These are phyloP conservation scores for Rhizophora apiculata DNA, from an alignment of 345 rosid genomes.

Conservation along the genomic window DNA sequence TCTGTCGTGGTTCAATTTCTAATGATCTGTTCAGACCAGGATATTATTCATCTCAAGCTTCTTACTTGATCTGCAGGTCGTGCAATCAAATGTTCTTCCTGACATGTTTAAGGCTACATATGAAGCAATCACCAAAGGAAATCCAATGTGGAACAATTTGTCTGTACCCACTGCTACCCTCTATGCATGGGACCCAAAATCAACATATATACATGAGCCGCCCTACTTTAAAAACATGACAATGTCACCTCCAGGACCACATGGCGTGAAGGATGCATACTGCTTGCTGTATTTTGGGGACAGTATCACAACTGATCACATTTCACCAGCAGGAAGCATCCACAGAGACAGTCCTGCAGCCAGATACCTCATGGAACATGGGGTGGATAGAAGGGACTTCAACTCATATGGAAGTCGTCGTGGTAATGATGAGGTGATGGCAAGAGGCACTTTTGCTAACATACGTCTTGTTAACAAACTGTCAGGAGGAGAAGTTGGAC, in stretches of 20 bases:
- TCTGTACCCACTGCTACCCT: conserved; percentile 61
- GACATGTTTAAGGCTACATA: conserved; percentile 93
- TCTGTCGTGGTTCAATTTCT: conserved; percentile 12
- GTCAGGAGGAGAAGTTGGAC: conserved; percentile 85
- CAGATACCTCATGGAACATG: conserved; percentile 67
- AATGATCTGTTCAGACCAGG: not conserved
- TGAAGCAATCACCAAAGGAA: conserved; percentile 76
- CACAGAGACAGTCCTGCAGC: conserved; percentile 95
- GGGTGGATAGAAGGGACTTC: conserved; percentile 77
- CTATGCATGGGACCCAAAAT: conserved; percentile 76
- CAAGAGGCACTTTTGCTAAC: conserved; percentile 82
- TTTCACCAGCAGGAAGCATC: conserved; percentile 93
- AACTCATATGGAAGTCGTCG: conserved; percentile 91
- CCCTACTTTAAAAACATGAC: conserved; percentile 87
- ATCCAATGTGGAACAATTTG: conserved; percentile 83
- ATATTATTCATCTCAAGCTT: not conserved
- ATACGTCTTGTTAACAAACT: conserved; percentile 76
- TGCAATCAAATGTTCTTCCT: conserved; percentile 76
- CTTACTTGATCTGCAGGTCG: conserved; percentile 46
- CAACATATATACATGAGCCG: conserved; percentile 87
- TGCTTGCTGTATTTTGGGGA: conserved; percentile 86
- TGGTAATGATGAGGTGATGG: conserved; percentile 87
- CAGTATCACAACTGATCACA: conserved; percentile 91
- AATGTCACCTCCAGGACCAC: conserved; percentile 85
- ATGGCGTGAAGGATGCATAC: conserved; percentile 78